Evolutionary conservation across 495 filamentous ascomycete species (phyloP).

Genomic region (Aspergillus carlsbadensis): DNA sequence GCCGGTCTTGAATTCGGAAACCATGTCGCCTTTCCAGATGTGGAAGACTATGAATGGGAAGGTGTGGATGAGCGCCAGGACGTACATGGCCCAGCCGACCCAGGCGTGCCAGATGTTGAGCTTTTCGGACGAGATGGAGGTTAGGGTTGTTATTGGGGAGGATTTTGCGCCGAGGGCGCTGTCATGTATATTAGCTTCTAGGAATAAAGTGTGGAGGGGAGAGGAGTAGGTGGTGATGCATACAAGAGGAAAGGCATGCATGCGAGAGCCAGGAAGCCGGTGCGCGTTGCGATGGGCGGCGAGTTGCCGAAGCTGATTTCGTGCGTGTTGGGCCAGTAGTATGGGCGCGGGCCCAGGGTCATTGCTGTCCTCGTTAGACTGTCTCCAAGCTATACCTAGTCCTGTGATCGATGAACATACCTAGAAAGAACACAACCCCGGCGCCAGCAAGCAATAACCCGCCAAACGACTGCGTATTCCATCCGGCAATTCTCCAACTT

Average conservation of each 20-base stretch:
- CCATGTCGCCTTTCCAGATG: constrained; percentile 49
- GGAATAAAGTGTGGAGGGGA: constrained; percentile 9
- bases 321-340: constrained; percentile 53
- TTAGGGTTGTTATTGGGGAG: constrained; percentile 50
- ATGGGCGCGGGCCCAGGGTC: constrained; percentile 51
- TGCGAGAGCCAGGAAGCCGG: constrained; percentile 54
- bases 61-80: constrained; percentile 53
- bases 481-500: not conserved
- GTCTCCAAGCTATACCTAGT: too few species aligned
- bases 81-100: constrained; percentile 53
- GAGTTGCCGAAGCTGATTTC: constrained; percentile 46
- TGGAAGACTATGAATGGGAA: constrained; percentile 58
- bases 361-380: constrained; percentile 28
- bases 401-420: constrained; percentile 17
- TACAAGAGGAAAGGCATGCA: constrained; percentile 52
- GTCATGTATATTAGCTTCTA: not conserved
- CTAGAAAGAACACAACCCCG: constrained; percentile 26
- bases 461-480: constrained; percentile 15
- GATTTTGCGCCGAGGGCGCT: constrained; percentile 33
- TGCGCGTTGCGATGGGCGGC: constrained; percentile 51
- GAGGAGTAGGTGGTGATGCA: too few species aligned
- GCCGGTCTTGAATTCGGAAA: constrained; percentile 41
- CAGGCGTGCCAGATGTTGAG: constrained; percentile 53
- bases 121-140: constrained; percentile 55
- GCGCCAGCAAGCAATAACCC: constrained; percentile 22